Percentiles rank a stretch among this genome's conserved stretches.
phyloP scores from a whole-genome alignment of 768 basidiomycete genomes.

The Russula sp. region DNA sequence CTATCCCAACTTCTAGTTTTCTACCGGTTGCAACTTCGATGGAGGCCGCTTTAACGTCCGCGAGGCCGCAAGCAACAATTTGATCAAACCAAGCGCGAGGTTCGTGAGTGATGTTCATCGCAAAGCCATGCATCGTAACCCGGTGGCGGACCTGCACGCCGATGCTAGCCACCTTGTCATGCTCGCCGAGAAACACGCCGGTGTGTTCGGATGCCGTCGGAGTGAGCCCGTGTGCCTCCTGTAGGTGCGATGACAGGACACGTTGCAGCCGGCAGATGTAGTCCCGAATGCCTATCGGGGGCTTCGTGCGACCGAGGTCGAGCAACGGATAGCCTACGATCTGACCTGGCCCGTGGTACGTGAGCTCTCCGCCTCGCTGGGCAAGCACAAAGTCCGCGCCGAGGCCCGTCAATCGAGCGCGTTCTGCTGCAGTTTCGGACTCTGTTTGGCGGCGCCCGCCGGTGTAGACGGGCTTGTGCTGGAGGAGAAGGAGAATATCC shows the following conservation, averaged over 20 bases:
- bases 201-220: constrained; percentile 69
- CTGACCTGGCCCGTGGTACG: constrained; percentile 97
- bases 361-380: constrained; percentile 85
- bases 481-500: constrained; percentile 69
- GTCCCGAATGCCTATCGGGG: constrained; percentile 62
- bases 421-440: constrained; percentile 51
- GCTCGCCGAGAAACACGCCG: constrained; percentile 78
- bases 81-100: constrained; percentile 80
- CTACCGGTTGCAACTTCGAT: constrained; percentile 42
- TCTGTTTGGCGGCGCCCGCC: constrained; percentile 81
- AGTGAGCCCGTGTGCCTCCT: constrained; percentile 49
- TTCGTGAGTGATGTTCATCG: constrained; percentile 80
- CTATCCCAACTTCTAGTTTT: constrained; percentile 38
- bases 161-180: constrained; percentile 87
- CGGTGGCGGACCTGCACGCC: constrained; percentile 95
- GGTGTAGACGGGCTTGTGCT: constrained; percentile 94
- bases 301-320: constrained; percentile 75
- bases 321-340: constrained; percentile 92
- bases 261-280: constrained; percentile 84
- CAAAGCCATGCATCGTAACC: constrained; percentile 91
- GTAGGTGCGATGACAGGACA: constrained; percentile 56
- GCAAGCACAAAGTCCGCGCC: constrained; percentile 87
- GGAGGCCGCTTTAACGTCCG: constrained; percentile 71
- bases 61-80: constrained; percentile 87
- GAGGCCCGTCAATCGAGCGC: constrained; percentile 53